Conservation (phyloP, 2,329 filamentous ascomycete genomes). For the Aspergillus tanneri region DNA sequence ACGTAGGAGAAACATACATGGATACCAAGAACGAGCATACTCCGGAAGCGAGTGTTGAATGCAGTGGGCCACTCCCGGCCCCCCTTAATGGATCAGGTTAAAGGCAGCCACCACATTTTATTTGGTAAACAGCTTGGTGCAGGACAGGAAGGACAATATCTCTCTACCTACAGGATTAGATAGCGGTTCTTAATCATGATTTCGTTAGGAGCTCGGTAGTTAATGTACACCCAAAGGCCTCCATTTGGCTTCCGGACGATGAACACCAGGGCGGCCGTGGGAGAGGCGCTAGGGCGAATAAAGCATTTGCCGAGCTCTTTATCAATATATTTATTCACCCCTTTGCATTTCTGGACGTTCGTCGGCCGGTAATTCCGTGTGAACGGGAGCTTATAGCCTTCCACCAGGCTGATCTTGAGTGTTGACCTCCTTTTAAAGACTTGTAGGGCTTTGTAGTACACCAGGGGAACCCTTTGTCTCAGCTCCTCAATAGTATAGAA, state of each 20-base stretch:
- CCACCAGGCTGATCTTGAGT: background rate
- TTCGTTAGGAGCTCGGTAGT: background rate
- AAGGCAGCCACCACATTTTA: background rate
- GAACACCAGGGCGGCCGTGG: background rate
- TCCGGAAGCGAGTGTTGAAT: slow-evolving; percentile 17
- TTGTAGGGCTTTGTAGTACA: background rate
- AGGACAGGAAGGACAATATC: background rate
- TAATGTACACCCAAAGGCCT: background rate
- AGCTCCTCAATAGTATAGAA: background rate
- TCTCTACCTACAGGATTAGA: background rate
- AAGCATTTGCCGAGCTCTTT: background rate
- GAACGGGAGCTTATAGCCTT: background rate
- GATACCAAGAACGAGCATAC: too few relatives aligned
- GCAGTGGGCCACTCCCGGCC: slow-evolving; percentile 7
- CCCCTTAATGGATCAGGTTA: background rate
- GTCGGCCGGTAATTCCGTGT: background rate
- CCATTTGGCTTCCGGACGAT: background rate
- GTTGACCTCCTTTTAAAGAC: background rate
- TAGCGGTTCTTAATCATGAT: background rate
- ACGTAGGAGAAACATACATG: too few relatives aligned
- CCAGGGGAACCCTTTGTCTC: background rate
- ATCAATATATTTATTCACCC: background rate
- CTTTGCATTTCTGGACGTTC: background rate
- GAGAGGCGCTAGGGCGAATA: background rate
- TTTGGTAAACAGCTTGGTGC: background rate